Base-by-base conservation (phyloP, 768 basidiomycete genomes). In the Amanita thiersii region DNA sequence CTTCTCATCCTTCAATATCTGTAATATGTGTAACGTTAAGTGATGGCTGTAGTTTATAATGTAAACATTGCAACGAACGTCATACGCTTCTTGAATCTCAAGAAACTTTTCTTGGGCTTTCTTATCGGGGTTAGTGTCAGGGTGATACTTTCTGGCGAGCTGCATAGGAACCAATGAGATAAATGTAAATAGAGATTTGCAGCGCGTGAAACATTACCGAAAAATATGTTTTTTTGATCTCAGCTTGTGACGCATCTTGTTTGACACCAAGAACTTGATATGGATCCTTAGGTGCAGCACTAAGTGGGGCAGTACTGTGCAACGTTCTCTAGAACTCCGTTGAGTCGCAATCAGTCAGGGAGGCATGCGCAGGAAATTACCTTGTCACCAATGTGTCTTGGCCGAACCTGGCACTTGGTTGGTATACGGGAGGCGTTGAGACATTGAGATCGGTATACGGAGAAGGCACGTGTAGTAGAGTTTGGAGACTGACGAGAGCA, bases 221-320 rank as follows among this genome's bases (percentile, higher is more conserved):
- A 62, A 97, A 99, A 63, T 99, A 99, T 2, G 77, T 75, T 66
- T 98, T 98, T 78, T 99, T 99, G 55, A 99, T 97, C 51, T 98
- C 91, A 15, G 83, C 76, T 19, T 79, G 59, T 15, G 79, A 70
- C 34, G 94, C 86, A 60, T 91, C 89, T 52, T 79, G 79, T 52
- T 72, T 73, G 5, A 98, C 83, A 18, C 96, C 94, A 7, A 99
- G 64, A n/a, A 89, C 82, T 21, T 83, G 62, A 61, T 99, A 99
- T 1, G 96, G 96, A 58, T 89, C 82, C 61, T 86, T 93, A 12
- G 73, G 57, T 5, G 75, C 65, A 23, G 79, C 72, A 19, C 68
- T 66, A 41, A 64, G 60, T 15, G 73, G 62, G 17, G 68, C 53
- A 18, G 89, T 79, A 5, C 81, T 68, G 64, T 94, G 91, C 54